Evolutionary conservation across 208 protist genomes (phyloP).

Genomic region (Acanthamoeba lugdunensis): DNA sequence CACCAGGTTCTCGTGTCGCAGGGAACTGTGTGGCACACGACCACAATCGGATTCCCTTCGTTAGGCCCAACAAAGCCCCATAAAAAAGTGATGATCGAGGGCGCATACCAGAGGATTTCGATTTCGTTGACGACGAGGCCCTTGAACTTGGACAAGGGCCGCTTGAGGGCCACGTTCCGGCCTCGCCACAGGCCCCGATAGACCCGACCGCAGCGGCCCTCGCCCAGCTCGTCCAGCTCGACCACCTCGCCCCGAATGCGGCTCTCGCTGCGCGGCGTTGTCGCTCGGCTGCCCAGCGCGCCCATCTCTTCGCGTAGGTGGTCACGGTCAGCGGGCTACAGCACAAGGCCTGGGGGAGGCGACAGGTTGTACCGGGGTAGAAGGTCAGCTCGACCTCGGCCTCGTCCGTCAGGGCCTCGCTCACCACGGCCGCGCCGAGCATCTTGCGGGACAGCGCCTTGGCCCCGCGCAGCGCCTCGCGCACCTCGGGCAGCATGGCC

Average conservation of each 20-base stretch:
- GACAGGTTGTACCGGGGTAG: not conserved
- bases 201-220: not conserved
- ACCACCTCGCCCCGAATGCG: not conserved
- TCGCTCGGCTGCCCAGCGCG: not conserved
- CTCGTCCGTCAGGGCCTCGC: not conserved
- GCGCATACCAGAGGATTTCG: not conserved
- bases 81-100: no score
- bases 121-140: not conserved
- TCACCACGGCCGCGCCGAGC: not conserved
- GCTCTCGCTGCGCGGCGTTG: not conserved
- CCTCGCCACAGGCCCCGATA: not conserved
- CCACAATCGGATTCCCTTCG: not conserved
- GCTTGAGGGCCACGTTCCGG: not conserved
- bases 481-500: not conserved
- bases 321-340: not conserved
- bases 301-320: not conserved
- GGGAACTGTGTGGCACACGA: not conserved
- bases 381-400: not conserved
- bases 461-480: not conserved
- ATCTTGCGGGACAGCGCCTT: not conserved
- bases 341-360: no score
- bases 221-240: not conserved
- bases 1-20: not conserved
- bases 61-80: no score
- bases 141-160: not conserved